Percentiles rank a stretch among this genome's conserved stretches.
Evolutionary conservation across 768 basidiomycete genomes (phyloP).

Genomic region (Saitozyma podzolica): DNA sequence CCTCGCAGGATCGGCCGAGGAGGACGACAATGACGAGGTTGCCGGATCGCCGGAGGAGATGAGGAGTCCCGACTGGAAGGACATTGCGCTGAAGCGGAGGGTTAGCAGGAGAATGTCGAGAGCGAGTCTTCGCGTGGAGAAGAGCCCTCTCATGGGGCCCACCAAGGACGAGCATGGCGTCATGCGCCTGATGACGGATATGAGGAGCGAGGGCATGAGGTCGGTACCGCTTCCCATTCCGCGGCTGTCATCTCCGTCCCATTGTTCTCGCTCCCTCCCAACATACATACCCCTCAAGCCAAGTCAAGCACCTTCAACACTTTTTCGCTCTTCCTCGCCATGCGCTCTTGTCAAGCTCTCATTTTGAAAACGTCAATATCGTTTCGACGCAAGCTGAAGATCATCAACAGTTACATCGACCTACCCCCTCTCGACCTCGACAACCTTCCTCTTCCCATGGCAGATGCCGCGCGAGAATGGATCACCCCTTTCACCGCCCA

Average conservation of each 20-base stretch:
- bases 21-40: not conserved
- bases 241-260: constrained; percentile 12
- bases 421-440: constrained; percentile 6
- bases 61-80: not conserved
- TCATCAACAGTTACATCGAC: constrained; percentile 8
- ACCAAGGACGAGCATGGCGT: constrained; percentile 9
- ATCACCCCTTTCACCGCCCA: constrained; percentile 10
- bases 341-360: not conserved
- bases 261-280: too few species aligned
- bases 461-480: constrained; percentile 1
- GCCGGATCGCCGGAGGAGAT: not conserved
- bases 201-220: constrained; percentile 30
- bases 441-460: not conserved
- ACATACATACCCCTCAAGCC: too few species aligned
- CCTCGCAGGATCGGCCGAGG: constrained; percentile 3
- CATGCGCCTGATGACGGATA: constrained; percentile 30
- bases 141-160: constrained; percentile 22
- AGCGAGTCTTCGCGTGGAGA: constrained; percentile 13
- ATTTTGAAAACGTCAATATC: not conserved
- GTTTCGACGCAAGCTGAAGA: constrained; percentile 8
- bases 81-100: too few species aligned
- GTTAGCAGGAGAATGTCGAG: too few species aligned
- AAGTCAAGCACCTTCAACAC: not conserved
- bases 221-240: constrained; percentile 9
- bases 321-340: not conserved